Conservation (phyloP, 768 basidiomycete species). For the Boletus subparvulus region DNA sequence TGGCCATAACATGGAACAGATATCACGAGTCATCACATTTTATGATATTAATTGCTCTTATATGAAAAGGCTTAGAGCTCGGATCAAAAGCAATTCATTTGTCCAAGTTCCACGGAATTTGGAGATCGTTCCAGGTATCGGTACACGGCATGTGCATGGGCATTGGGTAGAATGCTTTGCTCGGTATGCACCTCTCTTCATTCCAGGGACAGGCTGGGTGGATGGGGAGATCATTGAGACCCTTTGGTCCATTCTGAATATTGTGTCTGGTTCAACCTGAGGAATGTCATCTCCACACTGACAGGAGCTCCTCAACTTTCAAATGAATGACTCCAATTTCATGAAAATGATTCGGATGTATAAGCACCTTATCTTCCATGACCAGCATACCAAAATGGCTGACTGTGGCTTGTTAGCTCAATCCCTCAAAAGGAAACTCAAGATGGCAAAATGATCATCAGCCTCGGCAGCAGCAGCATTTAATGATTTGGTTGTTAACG, state of each 20-base stretch:
- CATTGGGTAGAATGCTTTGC: conserved; percentile 25
- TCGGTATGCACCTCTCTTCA: neutral
- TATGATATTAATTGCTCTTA: conserved; percentile 12
- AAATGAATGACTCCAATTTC: conserved; percentile 12
- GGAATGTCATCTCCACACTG: neutral
- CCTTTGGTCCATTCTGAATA: neutral
- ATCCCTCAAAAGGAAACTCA: too few relatives aligned
- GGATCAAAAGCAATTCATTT: neutral
- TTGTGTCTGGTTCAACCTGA: neutral
- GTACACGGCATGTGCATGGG: conserved; percentile 27
- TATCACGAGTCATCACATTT: neutral
- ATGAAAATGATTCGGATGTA: conserved; percentile 4
- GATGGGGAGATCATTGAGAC: conserved; percentile 12
- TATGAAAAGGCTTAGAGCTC: neutral
- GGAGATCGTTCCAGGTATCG: conserved; percentile 16
- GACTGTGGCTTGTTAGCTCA: too few relatives aligned
- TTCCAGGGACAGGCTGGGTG: neutral
- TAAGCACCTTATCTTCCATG: too few relatives aligned
- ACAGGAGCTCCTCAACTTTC: conserved; percentile 3
- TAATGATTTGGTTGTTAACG: too few relatives aligned
- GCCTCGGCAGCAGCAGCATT: too few relatives aligned
- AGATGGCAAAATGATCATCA: too few relatives aligned
- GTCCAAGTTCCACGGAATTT: neutral
- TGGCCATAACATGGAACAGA: neutral
- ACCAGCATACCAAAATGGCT: too few relatives aligned